These are phyloP conservation scores for Dictyophora rubrovolvata DNA, from an alignment of 768 basidiomycete genomes.

Conservation along the genomic window DNA sequence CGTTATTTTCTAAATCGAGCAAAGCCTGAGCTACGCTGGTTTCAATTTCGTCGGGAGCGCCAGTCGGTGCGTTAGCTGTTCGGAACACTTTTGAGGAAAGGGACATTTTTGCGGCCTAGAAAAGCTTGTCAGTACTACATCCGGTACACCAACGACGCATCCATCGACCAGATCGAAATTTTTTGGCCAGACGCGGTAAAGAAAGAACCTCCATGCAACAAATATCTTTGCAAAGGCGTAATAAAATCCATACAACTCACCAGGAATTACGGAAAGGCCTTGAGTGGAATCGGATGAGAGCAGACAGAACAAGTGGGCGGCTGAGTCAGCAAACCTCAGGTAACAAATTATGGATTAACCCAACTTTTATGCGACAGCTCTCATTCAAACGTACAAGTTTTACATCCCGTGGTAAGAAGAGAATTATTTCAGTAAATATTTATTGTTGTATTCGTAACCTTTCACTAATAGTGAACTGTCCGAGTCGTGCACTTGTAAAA, in stretches of 20 bases:
- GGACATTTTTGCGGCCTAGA: slow-evolving; percentile 47
- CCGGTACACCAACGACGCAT: background rate
- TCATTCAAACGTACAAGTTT: too few species aligned
- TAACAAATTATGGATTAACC: too few species aligned
- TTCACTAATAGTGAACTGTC: too few species aligned
- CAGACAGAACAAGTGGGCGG: background rate
- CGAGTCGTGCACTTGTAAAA: too few species aligned
- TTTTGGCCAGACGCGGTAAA: background rate
- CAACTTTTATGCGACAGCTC: too few species aligned
- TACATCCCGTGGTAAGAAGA: too few species aligned
- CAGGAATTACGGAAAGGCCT: background rate
- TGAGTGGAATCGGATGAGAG: background rate
- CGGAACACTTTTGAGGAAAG: slow-evolving; percentile 83
- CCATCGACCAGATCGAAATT: background rate
- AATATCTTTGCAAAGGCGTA: background rate
- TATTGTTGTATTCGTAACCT: too few species aligned
- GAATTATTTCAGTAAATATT: too few species aligned
- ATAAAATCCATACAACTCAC: background rate
- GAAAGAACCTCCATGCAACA: background rate
- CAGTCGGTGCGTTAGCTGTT: slow-evolving; percentile 89
- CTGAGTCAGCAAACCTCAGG: background rate
- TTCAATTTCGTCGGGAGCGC: slow-evolving; percentile 86
- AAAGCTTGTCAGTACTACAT: background rate
- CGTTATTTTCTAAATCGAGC: slow-evolving; percentile 95
- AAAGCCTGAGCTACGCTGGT: slow-evolving; percentile 88